phyloP scores from a whole-genome alignment of 2,329 filamentous ascomycete species.

The Xylaria polymorpha region DNA sequence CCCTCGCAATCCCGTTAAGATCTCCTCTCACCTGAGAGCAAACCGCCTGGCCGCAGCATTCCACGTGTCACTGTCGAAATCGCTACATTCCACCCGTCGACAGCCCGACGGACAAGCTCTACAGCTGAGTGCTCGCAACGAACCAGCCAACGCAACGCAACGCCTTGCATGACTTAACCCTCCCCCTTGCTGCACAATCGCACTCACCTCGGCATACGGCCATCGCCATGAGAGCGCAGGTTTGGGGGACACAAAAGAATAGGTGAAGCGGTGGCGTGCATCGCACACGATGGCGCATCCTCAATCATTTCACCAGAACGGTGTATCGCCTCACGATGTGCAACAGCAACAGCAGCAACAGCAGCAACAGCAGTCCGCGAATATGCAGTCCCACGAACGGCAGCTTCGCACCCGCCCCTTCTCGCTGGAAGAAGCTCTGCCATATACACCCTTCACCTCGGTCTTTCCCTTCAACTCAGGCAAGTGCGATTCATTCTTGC shows the following conservation, averaged over 20 bases:
- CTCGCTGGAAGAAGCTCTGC: conserved; percentile 78
- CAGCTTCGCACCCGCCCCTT: conserved; percentile 58
- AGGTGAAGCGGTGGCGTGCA: conserved; percentile 40
- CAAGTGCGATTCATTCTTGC: conserved; percentile 53
- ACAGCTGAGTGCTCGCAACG: background rate
- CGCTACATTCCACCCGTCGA: conserved; percentile 11
- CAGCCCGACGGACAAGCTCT: background rate
- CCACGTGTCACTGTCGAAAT: conserved; percentile 6
- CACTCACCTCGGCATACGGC: conserved; percentile 19
- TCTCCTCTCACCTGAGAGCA: conserved; percentile 1
- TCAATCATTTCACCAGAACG: conserved; percentile 44
- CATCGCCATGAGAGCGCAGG: conserved; percentile 39
- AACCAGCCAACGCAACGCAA: conserved; percentile 4
- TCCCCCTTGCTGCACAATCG: conserved; percentile 15
- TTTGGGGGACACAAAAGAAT: conserved; percentile 17
- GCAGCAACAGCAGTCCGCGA: conserved; percentile 7
- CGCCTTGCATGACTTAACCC: conserved; percentile 23
- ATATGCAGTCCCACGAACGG: conserved; percentile 32
- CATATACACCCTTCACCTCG: conserved; percentile 84
- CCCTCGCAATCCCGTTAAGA: conserved; percentile 13
- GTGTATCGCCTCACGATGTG: conserved; percentile 42
- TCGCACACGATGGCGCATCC: conserved; percentile 45
- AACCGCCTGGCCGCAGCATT: conserved; percentile 10
- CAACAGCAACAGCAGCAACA: conserved; percentile 24
- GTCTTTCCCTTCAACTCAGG: conserved; percentile 82